Conservation (phyloP, 2,329 filamentous ascomycete species). For the Neonectria coccinea region DNA sequence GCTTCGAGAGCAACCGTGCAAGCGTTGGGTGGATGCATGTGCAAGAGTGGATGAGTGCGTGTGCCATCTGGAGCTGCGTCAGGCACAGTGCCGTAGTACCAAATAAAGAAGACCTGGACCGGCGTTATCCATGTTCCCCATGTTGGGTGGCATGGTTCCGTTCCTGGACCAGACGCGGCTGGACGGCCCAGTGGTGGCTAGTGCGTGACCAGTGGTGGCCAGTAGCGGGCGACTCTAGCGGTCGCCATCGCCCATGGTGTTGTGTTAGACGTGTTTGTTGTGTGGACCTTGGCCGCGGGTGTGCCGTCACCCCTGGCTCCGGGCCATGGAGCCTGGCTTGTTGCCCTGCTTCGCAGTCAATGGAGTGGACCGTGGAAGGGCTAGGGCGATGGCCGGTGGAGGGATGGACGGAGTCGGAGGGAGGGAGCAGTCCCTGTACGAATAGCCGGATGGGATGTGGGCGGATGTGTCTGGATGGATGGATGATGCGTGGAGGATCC, state of each 20-base stretch:
- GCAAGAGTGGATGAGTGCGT: slow-evolving; percentile 6
- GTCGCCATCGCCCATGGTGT: slow-evolving; percentile 2
- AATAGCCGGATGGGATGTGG: slow-evolving; percentile 17
- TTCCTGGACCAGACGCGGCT: slow-evolving; percentile 18
- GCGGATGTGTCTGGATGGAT: neutral
- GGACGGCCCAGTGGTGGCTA: slow-evolving; percentile 3
- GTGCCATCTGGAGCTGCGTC: neutral
- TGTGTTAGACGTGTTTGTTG: slow-evolving; percentile 4
- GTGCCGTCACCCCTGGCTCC: slow-evolving; percentile 12
- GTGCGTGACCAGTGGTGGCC: neutral
- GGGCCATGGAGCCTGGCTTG: slow-evolving; percentile 32
- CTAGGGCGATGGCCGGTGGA: neutral
- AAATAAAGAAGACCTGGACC: slow-evolving; percentile 20
- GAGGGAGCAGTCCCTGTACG: slow-evolving; percentile 6
- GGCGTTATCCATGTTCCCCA: slow-evolving; percentile 18
- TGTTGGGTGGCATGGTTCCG: slow-evolving; percentile 17
- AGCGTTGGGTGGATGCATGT: neutral
- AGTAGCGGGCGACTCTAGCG: slow-evolving; percentile 1
- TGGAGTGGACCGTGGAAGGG: neutral
- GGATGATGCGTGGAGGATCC: slow-evolving; percentile 31
- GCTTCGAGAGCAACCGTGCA: neutral
- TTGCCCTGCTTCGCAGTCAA: slow-evolving; percentile 13
- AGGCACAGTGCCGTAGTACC: slow-evolving; percentile 7
- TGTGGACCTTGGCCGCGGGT: slow-evolving; percentile 35
- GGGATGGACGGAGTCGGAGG: neutral